Percentiles rank a stretch among this genome's conserved stretches.
These are phyloP conservation scores for Ceratobasidium sp. DNA, from an alignment of 1,284 basidiomycete species.

Conservation along the genomic window DNA sequence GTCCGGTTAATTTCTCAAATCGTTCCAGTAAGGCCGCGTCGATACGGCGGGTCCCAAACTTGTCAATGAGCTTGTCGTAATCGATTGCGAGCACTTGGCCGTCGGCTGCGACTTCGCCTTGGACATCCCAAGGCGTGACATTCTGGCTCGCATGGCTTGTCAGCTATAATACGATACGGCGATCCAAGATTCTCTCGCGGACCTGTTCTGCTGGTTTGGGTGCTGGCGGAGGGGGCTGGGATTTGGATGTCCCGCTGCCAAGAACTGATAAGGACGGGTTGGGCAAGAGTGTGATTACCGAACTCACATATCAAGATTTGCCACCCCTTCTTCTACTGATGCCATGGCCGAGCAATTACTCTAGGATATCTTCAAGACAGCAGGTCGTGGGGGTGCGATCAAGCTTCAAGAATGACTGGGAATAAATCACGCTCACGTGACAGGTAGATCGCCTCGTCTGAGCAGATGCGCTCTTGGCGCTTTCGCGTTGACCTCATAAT, in stretches of 20 bases:
- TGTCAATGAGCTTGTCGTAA: slow-evolving; percentile 94
- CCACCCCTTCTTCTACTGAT: slow-evolving; percentile 30
- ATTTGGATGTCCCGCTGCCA: too few relatives aligned
- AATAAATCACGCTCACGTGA: slow-evolving; percentile 44
- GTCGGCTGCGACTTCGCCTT: slow-evolving; percentile 89
- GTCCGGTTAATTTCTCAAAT: slow-evolving; percentile 93
- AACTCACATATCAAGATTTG: slow-evolving; percentile 20
- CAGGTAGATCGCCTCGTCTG: background rate
- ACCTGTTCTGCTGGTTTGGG: slow-evolving; percentile 39
- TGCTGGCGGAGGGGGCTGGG: slow-evolving; percentile 32
- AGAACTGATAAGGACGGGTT: too few relatives aligned
- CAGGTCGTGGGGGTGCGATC: slow-evolving; percentile 16
- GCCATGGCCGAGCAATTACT: background rate
- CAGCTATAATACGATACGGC: background rate
- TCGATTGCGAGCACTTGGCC: slow-evolving; percentile 94
- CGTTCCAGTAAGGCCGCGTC: slow-evolving; percentile 84
- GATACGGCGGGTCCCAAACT: slow-evolving; percentile 93
- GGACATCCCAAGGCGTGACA: slow-evolving; percentile 98
- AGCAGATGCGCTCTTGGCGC: too few relatives aligned
- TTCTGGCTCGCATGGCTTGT: background rate
- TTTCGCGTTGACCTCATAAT: too few relatives aligned
- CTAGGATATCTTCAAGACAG: slow-evolving; percentile 3
- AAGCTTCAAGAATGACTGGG: slow-evolving; percentile 28
- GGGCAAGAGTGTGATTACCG: background rate
- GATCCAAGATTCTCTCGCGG: background rate